These are phyloP conservation scores for Vanrija humicola DNA, from an alignment of 1,284 basidiomycete species.

Conservation along the genomic window DNA sequence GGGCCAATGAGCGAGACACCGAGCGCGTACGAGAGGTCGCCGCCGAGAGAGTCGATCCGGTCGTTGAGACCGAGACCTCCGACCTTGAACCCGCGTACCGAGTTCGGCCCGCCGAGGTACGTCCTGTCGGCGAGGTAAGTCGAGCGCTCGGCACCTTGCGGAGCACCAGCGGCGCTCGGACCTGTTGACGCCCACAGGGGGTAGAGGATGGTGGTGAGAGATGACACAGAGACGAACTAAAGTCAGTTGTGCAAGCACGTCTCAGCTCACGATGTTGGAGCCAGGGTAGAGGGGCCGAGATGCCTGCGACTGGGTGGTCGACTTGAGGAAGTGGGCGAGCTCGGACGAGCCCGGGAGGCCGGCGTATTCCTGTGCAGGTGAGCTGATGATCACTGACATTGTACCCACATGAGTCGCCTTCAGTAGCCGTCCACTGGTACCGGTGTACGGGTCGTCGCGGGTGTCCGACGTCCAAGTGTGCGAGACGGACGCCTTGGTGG, in stretches of 20 bases:
- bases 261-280: constrained; percentile 42
- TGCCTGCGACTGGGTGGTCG: constrained; percentile 62
- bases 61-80: constrained; percentile 83
- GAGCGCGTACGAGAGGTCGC: constrained; percentile 78
- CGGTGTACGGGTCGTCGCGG: constrained; percentile 66
- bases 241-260: not conserved
- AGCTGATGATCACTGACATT: not conserved
- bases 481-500: constrained; percentile 76
- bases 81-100: constrained; percentile 76
- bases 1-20: constrained; percentile 78
- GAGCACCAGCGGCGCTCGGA: not conserved
- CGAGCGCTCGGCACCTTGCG: constrained; percentile 6
- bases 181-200: constrained; percentile 31
- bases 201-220: constrained; percentile 40
- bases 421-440: constrained; percentile 61
- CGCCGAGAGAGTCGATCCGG: constrained; percentile 74
- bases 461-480: constrained; percentile 76
- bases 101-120: constrained; percentile 90
- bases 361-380: constrained; percentile 59
- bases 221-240: constrained; percentile 45
- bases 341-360: constrained; percentile 67
- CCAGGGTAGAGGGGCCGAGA: constrained; percentile 57
- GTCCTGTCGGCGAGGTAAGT: constrained; percentile 75
- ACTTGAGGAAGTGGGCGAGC: constrained; percentile 63
- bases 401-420: constrained; percentile 57